Base-by-base conservation (phyloP, 1,284 basidiomycete genomes). In the Marasmius oreades region DNA sequence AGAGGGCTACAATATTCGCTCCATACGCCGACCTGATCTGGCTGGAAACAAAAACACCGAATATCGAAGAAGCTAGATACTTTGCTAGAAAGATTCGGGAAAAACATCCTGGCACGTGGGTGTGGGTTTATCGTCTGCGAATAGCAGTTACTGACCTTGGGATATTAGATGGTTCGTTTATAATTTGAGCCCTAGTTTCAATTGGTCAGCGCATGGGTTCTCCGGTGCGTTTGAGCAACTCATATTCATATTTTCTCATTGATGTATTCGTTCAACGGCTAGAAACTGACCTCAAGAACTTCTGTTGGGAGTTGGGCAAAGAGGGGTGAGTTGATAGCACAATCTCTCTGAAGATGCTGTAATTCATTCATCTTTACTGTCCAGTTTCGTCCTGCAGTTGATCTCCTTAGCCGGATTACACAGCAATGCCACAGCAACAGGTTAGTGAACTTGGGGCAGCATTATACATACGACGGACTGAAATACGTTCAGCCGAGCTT, bases 151-250 rank as follows among this genome's bases (percentile, higher is more conserved):
- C 22, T 45, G 12, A 28, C 43, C 36, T 28, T n/a, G 46, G 11
- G 33, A 51, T 42, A n/a, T 4, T 51, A 86, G 83, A 63, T 86
- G 86, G 88, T 84, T 97, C 64, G 93, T 95, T n/a, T 97, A 96
- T 70, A 97, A 96, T 70, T 75, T 96, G 59, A 93, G 91, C 66
- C 94, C 93, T 3, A 93, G 90, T 66, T 97, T 97, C 79, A 95
- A 96, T 72, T 97, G 94, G 94, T 78, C 82, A 26, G 82, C 80
- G 11, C 88, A 91, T 66, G 93, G 93, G 16, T 95, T 91, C 72
- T 82, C 79, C 47, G 86, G 88, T 84, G 60, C 55, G 71, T 61
- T 36, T 39, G 28, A 28, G 44, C 33, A 28, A 12, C 22, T 58
- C 7, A 50, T 51, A 11, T 28, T 4, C 44, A 20, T 33, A 44